Evolutionary conservation across 306 rosid species (phyloP).

Genomic region (Castanospermum australe): DNA sequence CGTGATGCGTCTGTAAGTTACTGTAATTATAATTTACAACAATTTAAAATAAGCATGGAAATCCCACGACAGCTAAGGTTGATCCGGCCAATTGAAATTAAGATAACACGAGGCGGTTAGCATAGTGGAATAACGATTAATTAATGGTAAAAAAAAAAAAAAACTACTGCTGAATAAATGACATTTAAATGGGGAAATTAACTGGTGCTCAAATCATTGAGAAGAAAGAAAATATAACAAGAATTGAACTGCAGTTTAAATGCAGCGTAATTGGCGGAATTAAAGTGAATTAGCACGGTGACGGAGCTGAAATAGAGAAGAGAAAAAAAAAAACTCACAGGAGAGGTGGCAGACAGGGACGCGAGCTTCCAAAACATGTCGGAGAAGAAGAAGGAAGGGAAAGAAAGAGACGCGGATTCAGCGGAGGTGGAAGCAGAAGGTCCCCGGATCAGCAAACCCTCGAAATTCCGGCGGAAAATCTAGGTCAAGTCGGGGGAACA

Average conservation of each 20-base stretch:
- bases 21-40: neutral
- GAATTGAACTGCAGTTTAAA: slow-evolving; percentile 17
- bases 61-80: slow-evolving; percentile 6
- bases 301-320: neutral
- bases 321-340: slow-evolving; percentile 58
- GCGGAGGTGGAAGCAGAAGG: slow-evolving; percentile 37
- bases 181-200: slow-evolving; percentile 12
- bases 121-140: neutral
- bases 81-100: slow-evolving; percentile 23
- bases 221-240: neutral
- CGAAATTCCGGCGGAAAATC: slow-evolving; percentile 34
- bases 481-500: slow-evolving; percentile 11
- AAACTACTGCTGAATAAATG: neutral
- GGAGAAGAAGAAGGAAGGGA: slow-evolving; percentile 10
- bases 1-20: neutral
- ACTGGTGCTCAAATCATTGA: slow-evolving; percentile 18
- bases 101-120: neutral
- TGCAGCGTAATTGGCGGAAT: slow-evolving; percentile 24
- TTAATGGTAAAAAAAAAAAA: neutral
- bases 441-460: slow-evolving; percentile 62
- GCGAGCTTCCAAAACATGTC: slow-evolving; percentile 99
- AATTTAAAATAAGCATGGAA: slow-evolving; percentile 5
- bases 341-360: slow-evolving; percentile 88
- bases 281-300: slow-evolving; percentile 2
- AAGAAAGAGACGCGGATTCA: neutral